These are phyloP conservation scores for Austroboletus novae-zelandiae DNA, from an alignment of 1,284 basidiomycete species.

Conservation along the genomic window DNA sequence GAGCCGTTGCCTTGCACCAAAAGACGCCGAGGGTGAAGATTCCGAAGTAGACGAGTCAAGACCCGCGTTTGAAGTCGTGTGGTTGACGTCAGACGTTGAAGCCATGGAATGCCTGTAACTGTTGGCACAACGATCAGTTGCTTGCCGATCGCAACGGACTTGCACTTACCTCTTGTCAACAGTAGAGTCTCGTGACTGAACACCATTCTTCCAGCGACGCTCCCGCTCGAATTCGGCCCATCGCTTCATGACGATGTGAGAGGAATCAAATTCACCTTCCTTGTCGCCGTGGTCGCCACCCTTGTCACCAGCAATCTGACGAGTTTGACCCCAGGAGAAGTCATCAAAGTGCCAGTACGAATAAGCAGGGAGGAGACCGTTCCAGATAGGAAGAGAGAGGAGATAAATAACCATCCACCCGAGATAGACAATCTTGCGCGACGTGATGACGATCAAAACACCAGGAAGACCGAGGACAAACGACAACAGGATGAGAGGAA, in stretches of 20 bases:
- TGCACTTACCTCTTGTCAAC: constrained; percentile 65
- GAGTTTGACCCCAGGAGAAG: constrained; percentile 98
- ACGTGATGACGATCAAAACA: constrained; percentile 91
- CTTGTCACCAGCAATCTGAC: constrained; percentile 79
- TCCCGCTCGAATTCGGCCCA: constrained; percentile 99
- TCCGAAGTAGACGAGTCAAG: constrained; percentile 67
- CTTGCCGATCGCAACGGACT: constrained; percentile 3
- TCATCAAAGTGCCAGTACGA: constrained; percentile 99
- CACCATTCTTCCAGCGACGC: constrained; percentile 87
- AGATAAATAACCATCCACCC: constrained; percentile 98
- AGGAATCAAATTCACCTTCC: constrained; percentile 94
- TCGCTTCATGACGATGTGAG: constrained; percentile 97
- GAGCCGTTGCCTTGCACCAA: constrained; percentile 49
- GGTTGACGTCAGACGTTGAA: constrained; percentile 73
- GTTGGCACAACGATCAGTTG: constrained; percentile 17
- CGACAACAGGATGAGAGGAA: constrained; percentile 92
- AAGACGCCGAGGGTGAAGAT: constrained; percentile 42
- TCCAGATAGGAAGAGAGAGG: constrained; percentile 92
- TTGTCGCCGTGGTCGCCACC: constrained; percentile 81
- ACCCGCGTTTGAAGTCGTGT: constrained; percentile 42
- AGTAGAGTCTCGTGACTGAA: constrained; percentile 78
- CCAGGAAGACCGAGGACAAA: constrained; percentile 96
- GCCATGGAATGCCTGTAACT: constrained; percentile 73
- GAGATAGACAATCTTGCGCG: constrained; percentile 90
- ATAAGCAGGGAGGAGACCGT: constrained; percentile 91